A percentile compares a stretch with the other conserved stretches of the same genome.
These are phyloP conservation scores for Fraxinus floribunda DNA, from an alignment of 305 asterid species.

Conservation along the genomic window DNA sequence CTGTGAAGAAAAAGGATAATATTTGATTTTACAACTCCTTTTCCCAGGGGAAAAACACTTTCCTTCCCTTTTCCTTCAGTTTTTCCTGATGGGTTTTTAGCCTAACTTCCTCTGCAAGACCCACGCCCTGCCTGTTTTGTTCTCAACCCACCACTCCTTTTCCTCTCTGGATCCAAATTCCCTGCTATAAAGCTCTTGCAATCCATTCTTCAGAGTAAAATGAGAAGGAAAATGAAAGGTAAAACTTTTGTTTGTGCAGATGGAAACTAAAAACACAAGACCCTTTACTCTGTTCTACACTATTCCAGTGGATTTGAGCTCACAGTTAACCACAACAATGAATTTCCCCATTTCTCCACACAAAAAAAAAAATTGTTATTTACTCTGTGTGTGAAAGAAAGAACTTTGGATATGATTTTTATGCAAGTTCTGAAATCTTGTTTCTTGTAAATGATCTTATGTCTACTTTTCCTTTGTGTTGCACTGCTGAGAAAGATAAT, in stretches of 20 bases:
- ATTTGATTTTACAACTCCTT: conserved; percentile 24
- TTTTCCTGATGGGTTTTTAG: conserved; percentile 22
- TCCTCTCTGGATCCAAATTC: conserved; percentile 90
- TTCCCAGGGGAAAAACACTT: conserved; percentile 22
- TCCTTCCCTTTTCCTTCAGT: conserved; percentile 7
- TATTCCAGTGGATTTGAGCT: conserved; percentile 87
- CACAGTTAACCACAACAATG: conserved; percentile 52
- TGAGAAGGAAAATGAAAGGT: not conserved
- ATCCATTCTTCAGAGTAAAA: conserved; percentile 50
- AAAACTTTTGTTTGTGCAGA: not conserved
- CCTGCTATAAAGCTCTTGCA: conserved; percentile 47
- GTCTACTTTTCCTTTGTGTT: conserved; percentile 30
- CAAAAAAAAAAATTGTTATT: conserved; percentile 8
- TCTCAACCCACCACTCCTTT: conserved; percentile 92
- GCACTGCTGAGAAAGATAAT: conserved; percentile 33
- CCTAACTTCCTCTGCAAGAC: conserved; percentile 99
- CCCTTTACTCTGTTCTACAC: conserved; percentile 49
- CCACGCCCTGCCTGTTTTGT: conserved; percentile 99
- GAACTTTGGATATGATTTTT: conserved; percentile 16
- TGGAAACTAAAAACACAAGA: not conserved
- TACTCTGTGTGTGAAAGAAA: conserved; percentile 21
- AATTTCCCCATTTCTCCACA: conserved; percentile 55
- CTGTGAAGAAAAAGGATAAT: conserved; percentile 23
- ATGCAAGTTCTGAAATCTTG: conserved; percentile 17
- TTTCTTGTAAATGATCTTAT: conserved; percentile 30